phyloP scores from a whole-genome alignment of 352 stramenopile species.

The Phytophthora cactorum region DNA sequence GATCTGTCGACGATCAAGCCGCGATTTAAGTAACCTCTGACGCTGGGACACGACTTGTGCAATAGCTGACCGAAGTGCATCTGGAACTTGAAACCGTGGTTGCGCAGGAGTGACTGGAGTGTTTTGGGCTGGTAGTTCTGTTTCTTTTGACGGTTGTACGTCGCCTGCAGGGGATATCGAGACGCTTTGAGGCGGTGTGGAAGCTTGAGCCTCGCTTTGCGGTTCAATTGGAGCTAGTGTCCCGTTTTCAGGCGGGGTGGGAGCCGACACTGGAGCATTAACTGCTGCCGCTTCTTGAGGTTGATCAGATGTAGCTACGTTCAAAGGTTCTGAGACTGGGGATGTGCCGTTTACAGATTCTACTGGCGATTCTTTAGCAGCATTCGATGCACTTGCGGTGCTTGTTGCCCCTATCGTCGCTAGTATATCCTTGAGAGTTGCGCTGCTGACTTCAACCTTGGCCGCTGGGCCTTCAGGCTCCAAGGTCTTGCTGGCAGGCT shows the following conservation, averaged over 20 bases:
- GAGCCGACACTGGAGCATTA: not conserved
- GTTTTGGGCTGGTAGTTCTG: not conserved
- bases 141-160: not conserved
- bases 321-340: not conserved
- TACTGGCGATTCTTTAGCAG: not conserved
- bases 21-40: conserved; percentile 23
- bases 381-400: not conserved
- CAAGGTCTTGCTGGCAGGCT: not conserved
- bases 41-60: conserved; percentile 34
- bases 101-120: conserved; percentile 3
- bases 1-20: not conserved
- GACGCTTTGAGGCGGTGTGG: not conserved
- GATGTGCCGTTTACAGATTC: not conserved
- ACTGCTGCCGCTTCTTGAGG: not conserved
- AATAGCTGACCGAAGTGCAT: conserved; percentile 26
- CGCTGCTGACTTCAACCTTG: not conserved
- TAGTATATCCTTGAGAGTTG: not conserved
- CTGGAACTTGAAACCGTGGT: conserved; percentile 3
- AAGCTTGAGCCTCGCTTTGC: not conserved
- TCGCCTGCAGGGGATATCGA: too few species aligned
- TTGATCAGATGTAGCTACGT: not conserved
- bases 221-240: not conserved
- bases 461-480: not conserved
- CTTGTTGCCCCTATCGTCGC: not conserved
- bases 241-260: not conserved